Conservation (phyloP, 805 yeast species). For the Ogataea neopini region DNA sequence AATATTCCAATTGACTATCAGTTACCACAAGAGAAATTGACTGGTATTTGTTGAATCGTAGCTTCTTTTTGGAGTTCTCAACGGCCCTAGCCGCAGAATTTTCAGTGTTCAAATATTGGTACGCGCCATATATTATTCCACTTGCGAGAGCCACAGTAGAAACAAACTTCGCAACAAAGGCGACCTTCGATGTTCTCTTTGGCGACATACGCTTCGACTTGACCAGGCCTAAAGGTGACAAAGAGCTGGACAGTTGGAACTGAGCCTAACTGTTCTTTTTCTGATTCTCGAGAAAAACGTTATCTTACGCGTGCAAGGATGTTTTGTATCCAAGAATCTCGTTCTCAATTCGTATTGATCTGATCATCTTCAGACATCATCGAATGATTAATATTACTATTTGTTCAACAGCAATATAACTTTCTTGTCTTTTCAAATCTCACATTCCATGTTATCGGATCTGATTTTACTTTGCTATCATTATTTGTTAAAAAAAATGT, state of each 20-base stretch:
- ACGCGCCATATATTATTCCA: slow-evolving; percentile 15
- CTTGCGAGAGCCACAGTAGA: slow-evolving; percentile 30
- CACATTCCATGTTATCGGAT: too few species aligned
- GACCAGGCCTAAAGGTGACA: neutral
- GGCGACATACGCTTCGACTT: slow-evolving; percentile 4
- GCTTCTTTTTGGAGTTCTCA: slow-evolving; percentile 7
- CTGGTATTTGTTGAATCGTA: slow-evolving; percentile 5
- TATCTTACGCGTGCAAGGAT: neutral
- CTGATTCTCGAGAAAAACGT: neutral
- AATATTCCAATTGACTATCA: slow-evolving; percentile 5
- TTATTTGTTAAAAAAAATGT: too few species aligned
- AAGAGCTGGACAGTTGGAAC: neutral
- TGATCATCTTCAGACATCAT: too few species aligned
- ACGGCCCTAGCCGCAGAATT: neutral
- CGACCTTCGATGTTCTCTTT: neutral
- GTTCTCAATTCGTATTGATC: too few species aligned
- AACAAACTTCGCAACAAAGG: slow-evolving; percentile 28
- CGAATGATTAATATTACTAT: too few species aligned
- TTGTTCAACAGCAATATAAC: too few species aligned
- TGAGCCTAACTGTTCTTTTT: neutral
- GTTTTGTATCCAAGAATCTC: neutral
- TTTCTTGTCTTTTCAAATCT: too few species aligned
- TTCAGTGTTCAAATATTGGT: slow-evolving; percentile 9
- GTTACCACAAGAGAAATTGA: slow-evolving; percentile 25
- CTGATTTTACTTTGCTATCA: too few species aligned